Evolutionary conservation across 345 rosid genomes (phyloP), one percentile per base, ranked within the genome.

Genomic region (Eucalyptus fibrosa): DNA sequence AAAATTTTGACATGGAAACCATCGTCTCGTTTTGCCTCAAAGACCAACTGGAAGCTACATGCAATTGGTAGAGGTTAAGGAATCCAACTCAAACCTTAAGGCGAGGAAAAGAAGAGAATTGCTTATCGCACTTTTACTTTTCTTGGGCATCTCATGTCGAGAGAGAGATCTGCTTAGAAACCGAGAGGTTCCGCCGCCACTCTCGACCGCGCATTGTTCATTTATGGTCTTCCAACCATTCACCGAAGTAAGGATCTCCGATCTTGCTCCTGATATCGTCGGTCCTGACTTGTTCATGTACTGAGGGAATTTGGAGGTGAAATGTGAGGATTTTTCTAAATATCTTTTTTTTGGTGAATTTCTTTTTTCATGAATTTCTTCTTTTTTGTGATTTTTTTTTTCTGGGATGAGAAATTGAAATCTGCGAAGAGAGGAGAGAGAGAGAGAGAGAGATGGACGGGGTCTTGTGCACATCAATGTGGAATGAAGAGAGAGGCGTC

Each of bases 201-300:
- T 59, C 1, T 26, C 7, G n/a, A 59, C n/a, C 1, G 67, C 0
- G 15, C 30, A 26, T 26, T 24, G 67, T 26, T 26, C n/a, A 59
- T 59, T 10, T 26, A 59, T 26, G 15, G 65, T n/a, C 65, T 59
- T 26, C 67, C 67, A 59, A 59, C 67, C 15, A 26, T 26, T 26
- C 67, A n/a, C 67, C n/a, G n/a, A 10, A 26, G 0, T 0, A 0
- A 24, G 67, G n/a, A 26, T 59, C n/a, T n/a, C n/a, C n/a, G n/a
- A n/a, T n/a, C n/a, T 26, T 12, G 65, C n/a, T 26, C n/a, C n/a
- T 3, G 15, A 26, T 5, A 26, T 26, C 14, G 4, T 10, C 2
- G 3, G 3, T 56, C 62, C 26, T 11, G 30, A 59, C n/a, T 59
- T 59, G 65, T 59, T 59, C 30, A 24, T 59, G 65, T 24, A 3